Base-by-base conservation (phyloP, 768 basidiomycete genomes). In the Lactarius sp. region DNA sequence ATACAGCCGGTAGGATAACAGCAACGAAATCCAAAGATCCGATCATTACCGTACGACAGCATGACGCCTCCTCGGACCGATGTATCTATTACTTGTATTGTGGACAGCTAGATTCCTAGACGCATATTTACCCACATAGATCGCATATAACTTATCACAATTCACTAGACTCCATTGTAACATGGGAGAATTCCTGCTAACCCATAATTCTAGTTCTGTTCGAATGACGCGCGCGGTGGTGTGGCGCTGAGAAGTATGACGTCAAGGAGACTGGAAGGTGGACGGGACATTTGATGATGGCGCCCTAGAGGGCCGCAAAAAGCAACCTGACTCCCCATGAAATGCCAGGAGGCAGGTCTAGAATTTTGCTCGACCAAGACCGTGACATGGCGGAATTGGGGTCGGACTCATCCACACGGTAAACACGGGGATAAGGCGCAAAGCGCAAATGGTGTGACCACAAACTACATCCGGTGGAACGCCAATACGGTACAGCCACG, bases 201-300 rank as follows among this genome's bases (percentile, higher is more conserved):
- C 46, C 27, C 10, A 39, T 58, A 52, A 52, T 58, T 52, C 51
- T 41, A 58, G 56, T 55, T 55, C 49, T n/a, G 20, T 51, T 60
- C 52, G 44, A 46, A 60, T 64, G 49, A 55, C 53, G 58, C 47
- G 18, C 49, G 47, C 27, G 27, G 27, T 27, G 27, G 27, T 27
- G 53, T 56, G 64, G 64, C 49, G 61, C 42, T 12, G 63, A 55
- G 41, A 56, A 34, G 16, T 18, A 59, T 65, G 64, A 60, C 64
- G 59, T 64, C 63, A 60, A 60, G 27, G 16, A n/a, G 20, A 27
- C 18, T 27, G 39, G 39, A 34, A 14, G 12, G 20, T 33, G 18
- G 49, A 18, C 12, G 33, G 50, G 49, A 41, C 36, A 20, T 36
- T 39, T 50, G 47, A 20, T 9, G 27, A 56, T 31, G 16, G 55